Evolutionary conservation across 2,329 filamentous ascomycete genomes (phyloP), one percentile per base, ranked within the genome.

Genomic region (Penicillium sp.): DNA sequence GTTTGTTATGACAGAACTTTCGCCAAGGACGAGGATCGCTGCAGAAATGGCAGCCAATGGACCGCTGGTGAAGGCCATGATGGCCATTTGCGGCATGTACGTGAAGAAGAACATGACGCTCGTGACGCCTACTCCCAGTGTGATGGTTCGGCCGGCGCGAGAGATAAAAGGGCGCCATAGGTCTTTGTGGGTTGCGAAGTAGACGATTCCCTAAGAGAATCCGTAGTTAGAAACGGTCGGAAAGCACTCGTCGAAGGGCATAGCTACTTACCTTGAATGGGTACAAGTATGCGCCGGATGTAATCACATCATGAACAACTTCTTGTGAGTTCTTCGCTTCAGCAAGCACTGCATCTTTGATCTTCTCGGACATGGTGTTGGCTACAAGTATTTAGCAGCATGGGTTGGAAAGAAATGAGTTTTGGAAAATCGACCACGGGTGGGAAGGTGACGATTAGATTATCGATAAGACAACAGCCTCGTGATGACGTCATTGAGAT

Each of bases 61-160:
- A 0, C 93, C 93, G 62, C 91, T 93, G 60, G 95, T 89, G 66
- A 97, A 86, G 50, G 91, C 82, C 43, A 96, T 82, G 14, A 96
- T 74, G 1, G 91, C 89, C 24, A 91, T 83, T 78, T 97, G 93
- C 0, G 93, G 93, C 9, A 87, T 70, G 72, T 96, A 97, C 47
- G 92, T 89, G 70, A 97, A 86, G 64, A 89, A 78, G 75, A 97
- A 97, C 90, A 97, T 95, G 72, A 84, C 80, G 11, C 80, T 79
- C 1, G 92, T 87, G 44, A 97, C 86, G 43, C 84, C 83, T 10
- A 87, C 73, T 14, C 89, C 91, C 2, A 96, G 82, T 1, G 82
- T 81, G 49, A 95, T 64, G 29, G 88, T 91, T 3, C 82, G 81
- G 2, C 79, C 71, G 35, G 87, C 75, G 50, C 82, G 82, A n/a